Base-by-base conservation (phyloP, 2,329 filamentous ascomycete species). In the Arthroderma uncinatum region DNA sequence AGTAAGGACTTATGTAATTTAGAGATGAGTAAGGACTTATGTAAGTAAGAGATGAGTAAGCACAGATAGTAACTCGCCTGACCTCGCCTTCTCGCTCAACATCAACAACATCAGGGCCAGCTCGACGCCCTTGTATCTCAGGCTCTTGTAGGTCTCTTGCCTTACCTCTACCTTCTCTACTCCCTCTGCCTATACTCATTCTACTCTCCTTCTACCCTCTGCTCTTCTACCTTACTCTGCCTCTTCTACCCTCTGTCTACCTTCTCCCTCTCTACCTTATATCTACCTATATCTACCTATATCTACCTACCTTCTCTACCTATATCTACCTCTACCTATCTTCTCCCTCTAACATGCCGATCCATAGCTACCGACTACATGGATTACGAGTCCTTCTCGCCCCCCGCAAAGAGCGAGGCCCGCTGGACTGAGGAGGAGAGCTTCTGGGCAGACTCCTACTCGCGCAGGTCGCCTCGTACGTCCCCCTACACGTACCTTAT, bases 391-490 rank as follows among this genome's bases (percentile, higher is more conserved):
- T 65, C 64, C n/a, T 74, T 73, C 59, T 71, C 67, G 10, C 74
- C 74, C 12, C 60, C 66, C 5, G 62, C 65, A 23, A 67, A 68
- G 54, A 60, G 66, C 23, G 64, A 69, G 7, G 53, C 62, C 1
- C 70, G 72, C 59, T 73, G 73, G 63, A 65, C 59, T 55, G 73
- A 76, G 40, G 70, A 68, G 42, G 74, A 76, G 36, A 62, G 66
- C 54, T 66, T 71, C 62, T 62, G 64, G 4, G 62, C 64, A n/a
- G 74, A 76, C 61, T 68, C 66, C 5, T 76, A 76, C 64, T 67
- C 74, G 58, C 70, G 74, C 60, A 70, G 75, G 57, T 77, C 75
- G 30, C 75, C 75, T 63, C 68, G 75, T 78, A 71, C 63, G 73
- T 55, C 19, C 21, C 14, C 28, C 52, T 40, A 12, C 2, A 10